Conservation (phyloP, 768 basidiomycete species). For the Termitomyces sp. region DNA sequence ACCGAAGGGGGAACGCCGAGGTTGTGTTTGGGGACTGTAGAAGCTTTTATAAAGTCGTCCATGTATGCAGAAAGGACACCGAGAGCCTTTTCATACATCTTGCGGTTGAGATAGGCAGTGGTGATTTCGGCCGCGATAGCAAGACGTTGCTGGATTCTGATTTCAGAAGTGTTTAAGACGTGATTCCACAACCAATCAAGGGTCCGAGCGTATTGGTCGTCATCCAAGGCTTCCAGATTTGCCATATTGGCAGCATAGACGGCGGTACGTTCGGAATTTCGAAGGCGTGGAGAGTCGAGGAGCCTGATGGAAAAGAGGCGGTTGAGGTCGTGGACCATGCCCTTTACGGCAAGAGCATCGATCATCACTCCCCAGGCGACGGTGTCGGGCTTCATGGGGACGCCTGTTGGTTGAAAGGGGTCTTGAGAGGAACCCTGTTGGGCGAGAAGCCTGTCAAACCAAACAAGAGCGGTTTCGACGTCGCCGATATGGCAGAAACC, state of each 20-base stretch:
- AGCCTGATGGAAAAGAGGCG: constrained; percentile 45
- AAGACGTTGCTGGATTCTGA: not conserved
- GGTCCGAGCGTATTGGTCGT: constrained; percentile 17
- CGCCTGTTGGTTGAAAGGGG: constrained; percentile 41
- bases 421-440: constrained; percentile 26
- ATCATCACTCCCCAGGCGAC: constrained; percentile 62
- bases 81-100: constrained; percentile 27
- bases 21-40: not conserved
- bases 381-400: constrained; percentile 50
- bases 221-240: constrained; percentile 16
- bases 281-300: constrained; percentile 35
- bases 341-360: constrained; percentile 47
- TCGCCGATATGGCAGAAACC: constrained; percentile 69
- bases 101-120: constrained; percentile 27
- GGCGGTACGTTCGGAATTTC: constrained; percentile 37
- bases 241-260: constrained; percentile 40
- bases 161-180: not conserved
- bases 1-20: constrained; percentile 3
- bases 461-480: constrained; percentile 57
- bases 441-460: constrained; percentile 69
- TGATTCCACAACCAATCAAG: constrained; percentile 22
- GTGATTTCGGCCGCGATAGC: constrained; percentile 25
- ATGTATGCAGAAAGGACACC: constrained; percentile 16
- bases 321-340: constrained; percentile 55
- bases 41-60: constrained; percentile 1